Conservation (phyloP, 257 asterid species). For the Scutellaria minor region DNA sequence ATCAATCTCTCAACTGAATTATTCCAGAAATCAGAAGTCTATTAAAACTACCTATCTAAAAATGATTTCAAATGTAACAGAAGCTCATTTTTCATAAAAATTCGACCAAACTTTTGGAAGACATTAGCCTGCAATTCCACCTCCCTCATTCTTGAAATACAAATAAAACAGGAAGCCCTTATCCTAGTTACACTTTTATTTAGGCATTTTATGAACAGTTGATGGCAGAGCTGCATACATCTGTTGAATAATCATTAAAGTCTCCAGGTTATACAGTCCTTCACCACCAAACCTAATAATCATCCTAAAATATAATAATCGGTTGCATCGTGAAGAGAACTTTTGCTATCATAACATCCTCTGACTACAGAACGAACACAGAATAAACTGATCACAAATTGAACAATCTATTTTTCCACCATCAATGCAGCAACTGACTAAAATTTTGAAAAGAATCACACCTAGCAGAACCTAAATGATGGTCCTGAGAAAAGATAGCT, state of each 20-base stretch:
- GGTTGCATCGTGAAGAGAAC: not conserved
- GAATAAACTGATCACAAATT: not conserved
- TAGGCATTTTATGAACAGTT: conserved; percentile 13
- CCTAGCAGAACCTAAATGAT: conserved; percentile 6
- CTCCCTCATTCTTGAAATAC: conserved; percentile 4
- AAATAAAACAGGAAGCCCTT: not conserved
- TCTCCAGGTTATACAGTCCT: not conserved
- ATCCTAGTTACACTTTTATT: conserved; percentile 6
- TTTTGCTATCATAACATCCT: conserved; percentile 6
- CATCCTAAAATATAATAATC: not conserved
- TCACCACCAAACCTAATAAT: conserved; percentile 6
- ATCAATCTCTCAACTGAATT: conserved; percentile 20
- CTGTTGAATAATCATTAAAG: not conserved
- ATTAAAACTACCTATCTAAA: conserved; percentile 6
- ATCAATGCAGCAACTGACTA: conserved; percentile 3
- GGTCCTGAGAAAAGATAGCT: conserved; percentile 8
- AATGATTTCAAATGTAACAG: not conserved
- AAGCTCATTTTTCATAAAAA: not conserved
- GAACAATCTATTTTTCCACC: conserved; percentile 3
- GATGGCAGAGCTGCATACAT: not conserved
- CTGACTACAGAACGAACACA: not conserved
- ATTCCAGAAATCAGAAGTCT: conserved; percentile 3
- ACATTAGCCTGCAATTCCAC: not conserved
- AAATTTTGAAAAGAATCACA: conserved; percentile 13
- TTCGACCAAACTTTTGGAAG: not conserved